Conservation (phyloP, 495 filamentous ascomycete species). For the Trichoderma asperelloides region DNA sequence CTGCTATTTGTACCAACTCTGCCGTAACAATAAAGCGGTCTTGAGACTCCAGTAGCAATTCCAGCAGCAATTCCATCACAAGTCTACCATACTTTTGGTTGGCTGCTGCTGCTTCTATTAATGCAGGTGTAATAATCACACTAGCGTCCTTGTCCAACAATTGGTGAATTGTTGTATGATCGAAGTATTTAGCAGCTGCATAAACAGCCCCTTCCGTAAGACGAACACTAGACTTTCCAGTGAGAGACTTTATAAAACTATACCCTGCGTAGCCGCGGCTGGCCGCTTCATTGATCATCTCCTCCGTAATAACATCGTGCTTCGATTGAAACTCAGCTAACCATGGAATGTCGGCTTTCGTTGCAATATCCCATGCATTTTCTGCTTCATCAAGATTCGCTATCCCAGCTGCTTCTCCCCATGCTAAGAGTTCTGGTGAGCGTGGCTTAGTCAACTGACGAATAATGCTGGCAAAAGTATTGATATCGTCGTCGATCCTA, state of each 20-base stretch:
- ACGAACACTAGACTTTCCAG: too few relatives aligned
- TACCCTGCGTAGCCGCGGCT: too few relatives aligned
- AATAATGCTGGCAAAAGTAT: background rate
- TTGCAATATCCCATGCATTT: slow-evolving; percentile 4
- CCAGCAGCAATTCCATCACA: slow-evolving; percentile 12
- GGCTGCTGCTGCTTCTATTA: too few relatives aligned
- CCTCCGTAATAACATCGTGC: background rate
- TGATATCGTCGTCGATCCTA: background rate
- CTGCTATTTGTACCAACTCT: too few relatives aligned
- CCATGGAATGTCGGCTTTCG: background rate
- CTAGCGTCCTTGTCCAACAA: too few relatives aligned
- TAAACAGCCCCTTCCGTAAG: too few relatives aligned
- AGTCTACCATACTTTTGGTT: slow-evolving; percentile 1
- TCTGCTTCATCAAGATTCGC: background rate
- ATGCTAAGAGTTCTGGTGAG: background rate
- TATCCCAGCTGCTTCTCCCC: slow-evolving; percentile 8
- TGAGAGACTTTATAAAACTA: too few relatives aligned
- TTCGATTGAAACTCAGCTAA: background rate
- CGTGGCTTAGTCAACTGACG: background rate
- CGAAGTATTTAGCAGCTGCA: too few relatives aligned
- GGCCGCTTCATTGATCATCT: background rate
- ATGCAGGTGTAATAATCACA: too few relatives aligned
- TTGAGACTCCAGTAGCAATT: background rate
- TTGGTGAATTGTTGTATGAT: too few relatives aligned
- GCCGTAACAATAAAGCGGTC: too few relatives aligned